These are phyloP conservation scores for Serpula lacrymans DNA, from an alignment of 768 basidiomycete species.

Conservation along the genomic window DNA sequence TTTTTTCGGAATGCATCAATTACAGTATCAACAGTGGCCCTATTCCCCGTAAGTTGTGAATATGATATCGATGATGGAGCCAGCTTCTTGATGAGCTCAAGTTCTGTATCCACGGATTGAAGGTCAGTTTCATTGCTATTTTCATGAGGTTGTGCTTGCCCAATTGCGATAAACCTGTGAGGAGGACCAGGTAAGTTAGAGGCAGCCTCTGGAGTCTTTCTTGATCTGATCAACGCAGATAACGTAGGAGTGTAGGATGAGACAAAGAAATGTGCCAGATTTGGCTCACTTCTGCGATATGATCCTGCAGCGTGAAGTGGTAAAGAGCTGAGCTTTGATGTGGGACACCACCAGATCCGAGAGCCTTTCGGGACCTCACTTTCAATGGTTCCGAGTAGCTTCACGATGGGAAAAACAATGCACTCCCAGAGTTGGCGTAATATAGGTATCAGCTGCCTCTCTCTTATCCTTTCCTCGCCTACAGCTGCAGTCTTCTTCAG, in stretches of 20 bases:
- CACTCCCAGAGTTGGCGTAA: slow-evolving; percentile 20
- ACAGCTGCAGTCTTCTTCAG: slow-evolving; percentile 2
- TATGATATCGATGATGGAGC: slow-evolving; percentile 8
- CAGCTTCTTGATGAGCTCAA: slow-evolving; percentile 9
- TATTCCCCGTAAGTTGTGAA: slow-evolving; percentile 10
- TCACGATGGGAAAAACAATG: slow-evolving; percentile 17
- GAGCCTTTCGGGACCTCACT: slow-evolving; percentile 9
- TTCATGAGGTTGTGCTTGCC: slow-evolving; percentile 11
- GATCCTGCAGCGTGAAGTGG: slow-evolving; percentile 27
- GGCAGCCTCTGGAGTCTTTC: neutral
- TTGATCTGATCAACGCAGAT: slow-evolving; percentile 20
- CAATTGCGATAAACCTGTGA: slow-evolving; percentile 13
- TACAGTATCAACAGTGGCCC: slow-evolving; percentile 11
- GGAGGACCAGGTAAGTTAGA: slow-evolving; percentile 2
- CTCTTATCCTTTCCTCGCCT: neutral
- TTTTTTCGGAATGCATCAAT: slow-evolving; percentile 12
- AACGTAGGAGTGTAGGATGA: slow-evolving; percentile 30
- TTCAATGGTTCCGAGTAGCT: slow-evolving; percentile 8
- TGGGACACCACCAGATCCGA: slow-evolving; percentile 30
- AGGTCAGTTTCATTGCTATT: neutral
- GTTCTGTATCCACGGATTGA: slow-evolving; percentile 10
- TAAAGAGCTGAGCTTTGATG: slow-evolving; percentile 15
- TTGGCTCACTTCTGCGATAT: slow-evolving; percentile 9
- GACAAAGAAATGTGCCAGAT: slow-evolving; percentile 23
- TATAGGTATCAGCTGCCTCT: slow-evolving; percentile 3